Percentiles rank a stretch among this genome's conserved stretches.
Evolutionary conservation across 331 rosid species (phyloP).

Genomic region (Pyrus hybrid): DNA sequence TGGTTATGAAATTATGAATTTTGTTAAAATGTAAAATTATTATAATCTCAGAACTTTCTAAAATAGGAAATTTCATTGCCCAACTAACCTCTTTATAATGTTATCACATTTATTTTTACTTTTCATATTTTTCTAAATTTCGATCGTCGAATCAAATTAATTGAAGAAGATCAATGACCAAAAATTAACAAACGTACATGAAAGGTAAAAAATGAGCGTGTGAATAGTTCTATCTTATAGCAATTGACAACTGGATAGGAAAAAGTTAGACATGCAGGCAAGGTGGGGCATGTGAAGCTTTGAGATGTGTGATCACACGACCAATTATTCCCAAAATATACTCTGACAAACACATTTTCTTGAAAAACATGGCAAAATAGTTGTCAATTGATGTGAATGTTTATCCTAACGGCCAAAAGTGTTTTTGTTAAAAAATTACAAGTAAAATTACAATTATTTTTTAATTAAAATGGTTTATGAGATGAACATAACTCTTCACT

Average conservation of each 20-base stretch:
- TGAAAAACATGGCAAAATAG: background rate
- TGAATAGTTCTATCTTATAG: too few species aligned
- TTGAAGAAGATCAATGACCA: accelerated
- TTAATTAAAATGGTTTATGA: accelerated
- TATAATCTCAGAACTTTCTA: too few species aligned
- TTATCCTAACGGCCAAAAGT: background rate
- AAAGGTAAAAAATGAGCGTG: accelerated
- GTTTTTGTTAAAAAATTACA: too few species aligned
- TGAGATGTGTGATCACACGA: background rate
- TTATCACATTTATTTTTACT: accelerated
- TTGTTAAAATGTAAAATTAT: too few species aligned
- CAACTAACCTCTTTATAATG: too few species aligned
- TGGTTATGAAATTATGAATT: too few species aligned
- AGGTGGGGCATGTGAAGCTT: background rate
- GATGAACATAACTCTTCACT: accelerated
- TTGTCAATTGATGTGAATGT: background rate
- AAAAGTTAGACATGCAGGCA: too few species aligned
- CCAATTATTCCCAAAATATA: background rate
- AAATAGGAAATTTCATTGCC: too few species aligned
- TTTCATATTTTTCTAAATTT: accelerated
- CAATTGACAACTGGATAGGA: too few species aligned
- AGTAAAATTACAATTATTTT: too few species aligned
- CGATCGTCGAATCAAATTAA: accelerated
- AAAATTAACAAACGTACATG: accelerated
- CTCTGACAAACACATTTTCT: background rate